phyloP scores from a whole-genome alignment of 768 basidiomycete genomes.

The Rhizopogon vulgaris region DNA sequence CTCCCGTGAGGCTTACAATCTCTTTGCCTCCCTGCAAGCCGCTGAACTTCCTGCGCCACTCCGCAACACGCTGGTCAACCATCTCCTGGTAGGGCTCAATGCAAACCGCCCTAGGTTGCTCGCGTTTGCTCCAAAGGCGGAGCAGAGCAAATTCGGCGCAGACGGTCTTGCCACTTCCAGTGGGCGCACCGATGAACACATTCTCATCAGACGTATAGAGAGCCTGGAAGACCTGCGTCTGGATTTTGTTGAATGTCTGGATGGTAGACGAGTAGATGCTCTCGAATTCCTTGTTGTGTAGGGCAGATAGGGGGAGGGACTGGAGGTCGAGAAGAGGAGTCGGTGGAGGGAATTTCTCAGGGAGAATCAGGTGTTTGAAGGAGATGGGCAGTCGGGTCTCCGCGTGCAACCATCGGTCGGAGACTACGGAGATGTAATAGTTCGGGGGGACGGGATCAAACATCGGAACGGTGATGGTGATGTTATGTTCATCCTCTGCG shows the following conservation, averaged over 20 bases:
- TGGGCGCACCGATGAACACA: slow-evolving; percentile 93
- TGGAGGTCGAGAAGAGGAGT: slow-evolving; percentile 93
- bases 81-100: slow-evolving; percentile 97
- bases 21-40: slow-evolving; percentile 86
- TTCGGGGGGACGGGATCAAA: slow-evolving; percentile 97
- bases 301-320: slow-evolving; percentile 78
- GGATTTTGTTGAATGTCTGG: slow-evolving; percentile 94
- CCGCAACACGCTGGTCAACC: slow-evolving; percentile 84
- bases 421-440: slow-evolving; percentile 93
- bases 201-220: slow-evolving; percentile 96
- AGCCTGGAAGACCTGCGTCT: slow-evolving; percentile 98
- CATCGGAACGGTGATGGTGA: slow-evolving; percentile 94
- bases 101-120: slow-evolving; percentile 82
- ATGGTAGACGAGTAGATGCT: slow-evolving; percentile 76
- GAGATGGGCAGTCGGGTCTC: slow-evolving; percentile 93
- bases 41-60: slow-evolving; percentile 86
- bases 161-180: slow-evolving; percentile 95
- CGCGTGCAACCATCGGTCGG: slow-evolving; percentile 93
- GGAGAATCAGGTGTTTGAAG: slow-evolving; percentile 96
- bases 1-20: slow-evolving; percentile 90
- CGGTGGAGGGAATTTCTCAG: slow-evolving; percentile 91
- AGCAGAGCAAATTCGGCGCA: slow-evolving; percentile 95
- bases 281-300: slow-evolving; percentile 93
- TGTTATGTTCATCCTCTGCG: slow-evolving; percentile 88
- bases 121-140: slow-evolving; percentile 87